Evolutionary conservation across 257 asterid species (phyloP).

Genomic region (Jaltomata sinuosa): DNA sequence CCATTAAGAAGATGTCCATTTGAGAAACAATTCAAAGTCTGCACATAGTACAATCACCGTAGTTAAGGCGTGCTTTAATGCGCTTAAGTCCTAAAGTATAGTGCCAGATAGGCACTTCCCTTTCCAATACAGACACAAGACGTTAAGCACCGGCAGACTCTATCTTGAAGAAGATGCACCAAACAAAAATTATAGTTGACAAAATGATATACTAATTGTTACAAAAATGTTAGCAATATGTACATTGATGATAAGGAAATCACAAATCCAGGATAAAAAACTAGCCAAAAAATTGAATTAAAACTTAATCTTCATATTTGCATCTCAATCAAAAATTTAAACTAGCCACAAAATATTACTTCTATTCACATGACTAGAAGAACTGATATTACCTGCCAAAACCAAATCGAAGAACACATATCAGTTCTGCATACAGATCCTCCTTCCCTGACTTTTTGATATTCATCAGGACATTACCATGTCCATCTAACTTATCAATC

Average conservation of each 20-base stretch:
- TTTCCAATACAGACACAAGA: background rate
- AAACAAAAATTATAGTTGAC: background rate
- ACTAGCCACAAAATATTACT: background rate
- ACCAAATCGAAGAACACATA: constrained; percentile 65
- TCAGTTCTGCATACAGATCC: constrained; percentile 64
- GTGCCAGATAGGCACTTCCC: background rate
- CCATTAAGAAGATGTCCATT: background rate
- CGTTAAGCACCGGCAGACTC: background rate
- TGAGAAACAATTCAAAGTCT: background rate
- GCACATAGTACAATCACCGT: background rate
- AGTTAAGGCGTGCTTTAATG: background rate
- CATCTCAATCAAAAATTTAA: background rate
- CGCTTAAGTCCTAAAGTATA: background rate
- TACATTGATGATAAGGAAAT: background rate
- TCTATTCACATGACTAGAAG: background rate
- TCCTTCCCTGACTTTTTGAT: constrained; percentile 87
- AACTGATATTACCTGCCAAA: constrained; percentile 45
- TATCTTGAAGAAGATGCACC: background rate
- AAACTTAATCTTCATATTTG: background rate
- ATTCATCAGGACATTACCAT: constrained; percentile 44
- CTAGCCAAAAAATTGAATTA: background rate
- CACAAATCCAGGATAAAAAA: background rate
- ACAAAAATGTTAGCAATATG: background rate
- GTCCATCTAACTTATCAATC: constrained; percentile 47
- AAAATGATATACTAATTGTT: background rate